Evolutionary conservation across 495 filamentous ascomycete species (phyloP), one percentile per base, ranked within the genome.

Genomic region (Aspergillus panamensis): DNA sequence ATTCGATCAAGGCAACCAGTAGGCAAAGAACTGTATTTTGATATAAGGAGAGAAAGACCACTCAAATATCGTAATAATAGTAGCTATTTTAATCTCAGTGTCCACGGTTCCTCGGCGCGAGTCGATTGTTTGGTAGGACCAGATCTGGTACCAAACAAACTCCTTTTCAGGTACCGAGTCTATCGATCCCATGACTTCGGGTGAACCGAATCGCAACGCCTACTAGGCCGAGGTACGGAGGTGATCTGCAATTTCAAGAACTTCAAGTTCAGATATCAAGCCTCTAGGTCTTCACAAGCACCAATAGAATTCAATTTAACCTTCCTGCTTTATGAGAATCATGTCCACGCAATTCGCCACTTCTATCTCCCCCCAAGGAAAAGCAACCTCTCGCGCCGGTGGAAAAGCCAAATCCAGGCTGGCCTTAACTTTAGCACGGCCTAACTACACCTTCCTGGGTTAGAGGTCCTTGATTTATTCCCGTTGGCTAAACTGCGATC

Each of bases 61-160:
- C 25, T 5, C 25, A 25, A 25, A 25, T 5, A 25, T 25, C 25
- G 8, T 39, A n/a, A 39, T 3, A 39, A 39, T n/a, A 14, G 33
- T 37, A 39, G 10, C n/a, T 39, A 39, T 8, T 12, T 39, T 12
- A 39, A 42, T 53, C 39, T 45, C 25, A 29, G 16, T 29, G 31
- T 45, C 52, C 52, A 31, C 19, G 52, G 52, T 54, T 54, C 52
- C 20, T 40, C 12, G 30, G 20, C 51, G 50, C 32, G 50, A 53
- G 30, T 50, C 43, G 10, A 48, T 48, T 49, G 17, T 33, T 14
- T 35, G 48, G 48, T 31, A n/a, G n/a, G n/a, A n/a, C 12, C 48
- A 29, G 48, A 51, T 51, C 48, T 33, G 48, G 33, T 35, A 51
- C 48, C 29, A 33, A 29, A 31, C 20, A 29, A 12, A 21, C 47